Percentiles rank a stretch among this genome's conserved stretches.
Conservation (phyloP, 331 rosid species). For the Quercus tomentella region DNA sequence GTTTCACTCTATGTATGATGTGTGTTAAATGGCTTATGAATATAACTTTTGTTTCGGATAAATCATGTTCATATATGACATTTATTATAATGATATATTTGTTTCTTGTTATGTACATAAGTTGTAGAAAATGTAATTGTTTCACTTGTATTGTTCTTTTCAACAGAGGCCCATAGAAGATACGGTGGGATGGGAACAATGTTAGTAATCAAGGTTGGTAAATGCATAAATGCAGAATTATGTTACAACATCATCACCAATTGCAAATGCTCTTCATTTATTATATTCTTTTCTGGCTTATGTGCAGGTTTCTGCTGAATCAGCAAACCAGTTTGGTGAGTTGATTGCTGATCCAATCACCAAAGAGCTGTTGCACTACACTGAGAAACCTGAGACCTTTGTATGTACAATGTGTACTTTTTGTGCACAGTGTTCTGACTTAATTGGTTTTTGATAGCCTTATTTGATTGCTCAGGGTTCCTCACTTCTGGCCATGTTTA, state of each 20-base stretch:
- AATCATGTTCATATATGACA: neutral
- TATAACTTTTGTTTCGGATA: neutral
- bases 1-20: constrained; percentile 6
- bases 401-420: constrained; percentile 23
- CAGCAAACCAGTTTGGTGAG: constrained; percentile 57
- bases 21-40: neutral
- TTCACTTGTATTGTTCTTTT: constrained; percentile 15
- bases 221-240: neutral
- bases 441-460: neutral
- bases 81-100: neutral
- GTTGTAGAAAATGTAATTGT: neutral
- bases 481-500: constrained; percentile 5
- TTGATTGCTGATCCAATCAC: constrained; percentile 55
- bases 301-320: constrained; percentile 51
- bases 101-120: neutral
- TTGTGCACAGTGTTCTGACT: neutral
- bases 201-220: constrained; percentile 87
- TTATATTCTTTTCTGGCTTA: neutral
- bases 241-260: neutral
- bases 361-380: constrained; percentile 55
- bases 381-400: constrained; percentile 62
- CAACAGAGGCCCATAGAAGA: constrained; percentile 71
- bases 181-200: constrained; percentile 90
- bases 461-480: neutral
- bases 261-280: neutral